phyloP scores from a whole-genome alignment of 2,329 filamentous ascomycete species.

The Pestalotiopsis sp. region DNA sequence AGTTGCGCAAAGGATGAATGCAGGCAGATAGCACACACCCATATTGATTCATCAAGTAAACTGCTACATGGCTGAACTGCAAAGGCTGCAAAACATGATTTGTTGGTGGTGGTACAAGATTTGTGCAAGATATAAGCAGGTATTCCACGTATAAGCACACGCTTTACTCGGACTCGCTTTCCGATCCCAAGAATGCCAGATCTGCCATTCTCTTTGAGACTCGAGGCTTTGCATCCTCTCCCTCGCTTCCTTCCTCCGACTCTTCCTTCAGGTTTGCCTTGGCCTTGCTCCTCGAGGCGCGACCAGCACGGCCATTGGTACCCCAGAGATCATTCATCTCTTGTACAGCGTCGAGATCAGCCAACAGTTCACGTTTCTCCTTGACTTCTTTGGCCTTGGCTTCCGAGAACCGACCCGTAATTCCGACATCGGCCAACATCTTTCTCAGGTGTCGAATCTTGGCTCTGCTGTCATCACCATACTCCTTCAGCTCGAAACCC shows the following conservation, averaged over 20 bases:
- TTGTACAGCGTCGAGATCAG: slow-evolving; percentile 82
- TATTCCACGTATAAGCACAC: not conserved
- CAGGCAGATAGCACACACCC: slow-evolving; percentile 30
- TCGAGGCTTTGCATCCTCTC: slow-evolving; percentile 37
- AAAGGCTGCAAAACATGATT: not conserved
- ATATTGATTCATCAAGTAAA: not conserved
- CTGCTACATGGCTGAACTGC: not conserved
- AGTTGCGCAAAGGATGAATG: slow-evolving; percentile 83
- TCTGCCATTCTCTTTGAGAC: slow-evolving; percentile 52
- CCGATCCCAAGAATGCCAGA: slow-evolving; percentile 69
- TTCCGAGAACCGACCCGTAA: slow-evolving; percentile 85
- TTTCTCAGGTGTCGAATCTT: slow-evolving; percentile 82
- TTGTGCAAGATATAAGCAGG: not conserved
- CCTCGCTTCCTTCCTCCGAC: slow-evolving; percentile 33
- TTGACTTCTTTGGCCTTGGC: slow-evolving; percentile 86
- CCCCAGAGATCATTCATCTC: slow-evolving; percentile 85
- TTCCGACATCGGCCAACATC: slow-evolving; percentile 81
- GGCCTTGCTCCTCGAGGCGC: slow-evolving; percentile 44
- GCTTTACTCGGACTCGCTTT: slow-evolving; percentile 63
- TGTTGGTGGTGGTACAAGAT: not conserved
- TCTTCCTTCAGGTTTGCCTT: slow-evolving; percentile 40
- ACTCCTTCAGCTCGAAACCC: slow-evolving; percentile 80
- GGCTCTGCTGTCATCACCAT: slow-evolving; percentile 68
- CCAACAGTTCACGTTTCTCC: slow-evolving; percentile 80
- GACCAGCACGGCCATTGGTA: slow-evolving; percentile 37